Conservation (phyloP, 768 basidiomycete species). For the Suillus variegatus region DNA sequence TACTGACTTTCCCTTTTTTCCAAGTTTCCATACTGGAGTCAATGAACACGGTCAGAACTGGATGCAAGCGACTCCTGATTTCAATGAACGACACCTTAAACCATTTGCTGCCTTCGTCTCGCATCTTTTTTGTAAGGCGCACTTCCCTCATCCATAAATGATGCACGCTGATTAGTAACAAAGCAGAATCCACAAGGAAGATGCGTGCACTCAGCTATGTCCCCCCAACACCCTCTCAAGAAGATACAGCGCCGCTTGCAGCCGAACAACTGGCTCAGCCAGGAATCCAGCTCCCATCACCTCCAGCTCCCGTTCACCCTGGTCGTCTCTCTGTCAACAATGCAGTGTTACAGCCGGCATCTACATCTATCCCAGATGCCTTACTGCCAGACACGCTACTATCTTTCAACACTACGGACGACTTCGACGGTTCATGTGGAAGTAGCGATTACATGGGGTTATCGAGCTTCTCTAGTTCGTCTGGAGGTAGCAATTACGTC, state of each 20-base stretch:
- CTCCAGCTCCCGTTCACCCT: too few species aligned
- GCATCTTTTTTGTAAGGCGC: neutral
- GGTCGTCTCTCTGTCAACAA: too few species aligned
- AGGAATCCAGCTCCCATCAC: too few species aligned
- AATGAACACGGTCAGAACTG: neutral
- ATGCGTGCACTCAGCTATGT: neutral
- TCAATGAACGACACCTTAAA: neutral
- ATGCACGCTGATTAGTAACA: neutral
- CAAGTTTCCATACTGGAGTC: neutral
- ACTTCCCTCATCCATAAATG: neutral
- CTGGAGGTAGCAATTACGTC: too few species aligned
- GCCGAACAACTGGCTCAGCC: too few species aligned
- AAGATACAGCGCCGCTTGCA: neutral
- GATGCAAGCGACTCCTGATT: neutral
- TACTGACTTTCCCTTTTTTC: neutral
- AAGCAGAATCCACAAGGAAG: neutral
- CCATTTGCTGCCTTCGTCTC: neutral
- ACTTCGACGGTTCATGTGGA: neutral
- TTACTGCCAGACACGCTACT: neutral
- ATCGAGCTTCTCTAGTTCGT: too few species aligned
- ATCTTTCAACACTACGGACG: neutral
- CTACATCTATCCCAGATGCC: neutral
- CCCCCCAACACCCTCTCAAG: neutral
- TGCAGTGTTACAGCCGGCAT: too few species aligned
- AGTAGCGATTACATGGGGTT: neutral